These are phyloP conservation scores for Singerocomus rubriflavus DNA, from an alignment of 1,284 basidiomycete species.

Conservation along the genomic window DNA sequence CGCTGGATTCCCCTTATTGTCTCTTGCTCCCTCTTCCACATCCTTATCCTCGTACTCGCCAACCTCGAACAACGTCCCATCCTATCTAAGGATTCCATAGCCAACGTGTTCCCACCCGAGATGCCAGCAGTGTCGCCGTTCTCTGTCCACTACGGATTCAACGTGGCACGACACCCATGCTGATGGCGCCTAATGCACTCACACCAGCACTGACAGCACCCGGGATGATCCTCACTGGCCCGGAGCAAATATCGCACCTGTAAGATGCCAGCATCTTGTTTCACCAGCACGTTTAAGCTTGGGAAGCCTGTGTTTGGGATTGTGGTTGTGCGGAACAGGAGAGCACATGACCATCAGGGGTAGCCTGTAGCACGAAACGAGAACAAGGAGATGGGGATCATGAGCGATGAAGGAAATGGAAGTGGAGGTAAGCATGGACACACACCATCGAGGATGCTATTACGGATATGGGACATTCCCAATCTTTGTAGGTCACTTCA, in stretches of 20 bases:
- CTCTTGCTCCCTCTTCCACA: slow-evolving; percentile 9
- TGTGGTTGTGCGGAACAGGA: background rate
- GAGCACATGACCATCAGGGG: slow-evolving; percentile 10
- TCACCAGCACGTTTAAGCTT: slow-evolving; percentile 73
- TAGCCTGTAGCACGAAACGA: slow-evolving; percentile 1
- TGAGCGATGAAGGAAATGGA: background rate
- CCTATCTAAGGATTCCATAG: slow-evolving; percentile 38
- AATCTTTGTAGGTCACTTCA: slow-evolving; percentile 72
- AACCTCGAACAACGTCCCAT: slow-evolving; percentile 59
- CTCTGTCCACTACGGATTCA: slow-evolving; percentile 80
- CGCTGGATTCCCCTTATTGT: slow-evolving; percentile 5
- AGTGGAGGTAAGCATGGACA: background rate
- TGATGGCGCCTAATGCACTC: slow-evolving; percentile 55
- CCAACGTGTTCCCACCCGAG: slow-evolving; percentile 18
- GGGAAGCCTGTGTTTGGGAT: slow-evolving; percentile 26
- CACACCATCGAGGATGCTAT: slow-evolving; percentile 14
- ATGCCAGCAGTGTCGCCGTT: slow-evolving; percentile 20
- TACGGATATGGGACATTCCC: slow-evolving; percentile 65
- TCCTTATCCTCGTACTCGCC: slow-evolving; percentile 53
- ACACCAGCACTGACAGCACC: slow-evolving; percentile 72
- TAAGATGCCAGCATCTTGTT: slow-evolving; percentile 90
- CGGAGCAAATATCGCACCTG: slow-evolving; percentile 79
- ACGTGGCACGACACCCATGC: slow-evolving; percentile 80
- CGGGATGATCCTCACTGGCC: slow-evolving; percentile 90
- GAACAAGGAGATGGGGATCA: background rate